Base-by-base conservation (phyloP, 257 asterid genomes). In the Echium plantagineum region DNA sequence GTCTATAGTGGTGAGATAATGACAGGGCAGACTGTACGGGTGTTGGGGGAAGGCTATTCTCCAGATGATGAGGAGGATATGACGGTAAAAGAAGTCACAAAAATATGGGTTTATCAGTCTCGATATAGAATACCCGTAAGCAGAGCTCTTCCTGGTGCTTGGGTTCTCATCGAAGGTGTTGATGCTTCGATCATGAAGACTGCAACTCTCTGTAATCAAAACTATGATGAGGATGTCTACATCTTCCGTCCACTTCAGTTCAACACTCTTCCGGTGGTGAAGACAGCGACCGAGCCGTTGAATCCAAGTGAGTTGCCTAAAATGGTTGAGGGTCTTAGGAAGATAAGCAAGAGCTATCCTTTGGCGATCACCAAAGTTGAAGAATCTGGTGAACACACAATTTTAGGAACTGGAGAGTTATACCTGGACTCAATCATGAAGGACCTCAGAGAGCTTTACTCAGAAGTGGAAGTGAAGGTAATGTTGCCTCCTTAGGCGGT, bases 141-240 rank as follows among this genome's bases (percentile, higher is more conserved):
- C 75, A 88, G 83, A 77, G 97, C 97, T 21, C 97, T 94, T 66
- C 98, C 97, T 60, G 98, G 98, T 73, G 79, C 98, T 57, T 93
- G 98, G 98, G 98, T 93, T 72, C 86, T 93, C 64, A 89, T 93
- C 63, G 98, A 93, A 81, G 98, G 98, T 61, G 98, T 93, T 42
- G 98, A 93, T 80, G 98, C 98, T 55, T 93, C 98, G 56, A 93
- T 93, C 62, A 93, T 83, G 98, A 93, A 93, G 83, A 93, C 98
- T 28, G 98, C 98, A 35, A 89, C 97, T 4, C 81, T 93, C 30
- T 93, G 98, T 81, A 89, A 81, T 71, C 51, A 65, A 74, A 91
- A 93, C 18, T 79, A 72, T 67, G 85, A 84, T 63, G 98, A 91
- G 55, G 98, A 93, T 69, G 97, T 78, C 9, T 75, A 82, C 73